These are phyloP conservation scores for Aphelidium insulamus DNA, from an alignment of 371 early-diverging fungal species.

Conservation along the genomic window DNA sequence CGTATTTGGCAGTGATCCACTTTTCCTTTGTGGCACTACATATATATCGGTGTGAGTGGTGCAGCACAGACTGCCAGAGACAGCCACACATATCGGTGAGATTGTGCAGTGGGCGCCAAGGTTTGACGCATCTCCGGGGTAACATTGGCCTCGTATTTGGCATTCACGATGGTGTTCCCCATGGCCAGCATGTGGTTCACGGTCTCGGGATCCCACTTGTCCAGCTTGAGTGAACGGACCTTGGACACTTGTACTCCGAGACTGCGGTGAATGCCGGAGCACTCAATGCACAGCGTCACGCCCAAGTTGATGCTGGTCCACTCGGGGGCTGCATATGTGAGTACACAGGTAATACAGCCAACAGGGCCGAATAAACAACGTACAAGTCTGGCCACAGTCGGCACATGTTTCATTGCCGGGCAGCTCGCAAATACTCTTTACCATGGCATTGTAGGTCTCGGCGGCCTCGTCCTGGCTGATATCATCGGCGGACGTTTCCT, in stretches of 20 bases:
- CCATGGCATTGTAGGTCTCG: not conserved
- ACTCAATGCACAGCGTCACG: slow-evolving; percentile 30
- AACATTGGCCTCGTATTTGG: slow-evolving; percentile 7
- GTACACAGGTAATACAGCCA: no score
- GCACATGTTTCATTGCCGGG: slow-evolving; percentile 11
- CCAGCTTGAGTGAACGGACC: slow-evolving; percentile 12
- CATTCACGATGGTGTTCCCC: slow-evolving; percentile 13
- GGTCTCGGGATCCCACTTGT: slow-evolving; percentile 13
- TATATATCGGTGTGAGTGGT: no score
- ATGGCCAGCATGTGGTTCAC: slow-evolving; percentile 7
- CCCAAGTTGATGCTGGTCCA: slow-evolving; percentile 31
- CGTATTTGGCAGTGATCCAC: slow-evolving; percentile 3
- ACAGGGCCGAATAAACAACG: not conserved
- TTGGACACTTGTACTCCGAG: slow-evolving; percentile 21
- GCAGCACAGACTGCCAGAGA: no score
- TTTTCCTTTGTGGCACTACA: slow-evolving; percentile 3
- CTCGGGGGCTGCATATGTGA: slow-evolving; percentile 6
- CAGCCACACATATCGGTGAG: no score
- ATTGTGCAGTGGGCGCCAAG: no score
- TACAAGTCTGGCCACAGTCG: slow-evolving; percentile 10
- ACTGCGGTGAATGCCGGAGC: slow-evolving; percentile 30
- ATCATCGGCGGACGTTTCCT: no score
- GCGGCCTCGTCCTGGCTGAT: not conserved
- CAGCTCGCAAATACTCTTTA: not conserved
- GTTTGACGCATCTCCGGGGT: no score